Base-by-base conservation (phyloP, 139 green algal species). In the Picochlorum sp. region DNA sequence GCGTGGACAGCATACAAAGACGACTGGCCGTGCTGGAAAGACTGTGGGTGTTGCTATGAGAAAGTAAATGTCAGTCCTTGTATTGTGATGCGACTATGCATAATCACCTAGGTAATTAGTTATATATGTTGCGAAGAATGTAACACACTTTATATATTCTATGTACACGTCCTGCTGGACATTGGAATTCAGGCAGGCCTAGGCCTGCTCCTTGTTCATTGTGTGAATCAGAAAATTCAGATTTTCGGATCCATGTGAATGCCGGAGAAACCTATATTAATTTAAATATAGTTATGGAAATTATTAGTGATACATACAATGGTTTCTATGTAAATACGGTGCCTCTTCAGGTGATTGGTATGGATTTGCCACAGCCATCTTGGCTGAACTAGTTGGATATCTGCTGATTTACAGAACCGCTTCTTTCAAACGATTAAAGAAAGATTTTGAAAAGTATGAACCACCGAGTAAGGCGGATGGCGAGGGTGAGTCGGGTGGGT, bases 1-100 rank as follows among this genome's bases (percentile, higher is more conserved):
- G 68, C 89, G 92, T 65, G 94, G 94, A 41, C 94, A 99, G 88
- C 94, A 99, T 86, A 99, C 94, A 68, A 98, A 98, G 90, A 98
- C 94, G 74, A 98, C 94, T 24, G 92, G 94, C 34, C 86, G 94
- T 44, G 76, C 87, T 49, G 88, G 92, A 51, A 91, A 86, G 80
- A 97, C 91, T 37, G 83, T 96, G n/a, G 67, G 72, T 66, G 62
- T 71, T 28, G 54, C 51, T 52, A 69, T 65, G 61, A 75, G 69
- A 54, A 65, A 66, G 24, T 75, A 52, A 75, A 21, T 18, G 13
- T 34, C 15, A 30, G 20, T 28, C 7, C 50, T 30, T 32, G 20
- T 34, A 34, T 59, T 21, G 23, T 59, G 18, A 34, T 59, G 21
- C 23, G 4, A 34, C 20, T 41, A 41, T 41, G 34, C 34, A 41